These are phyloP conservation scores for Coprinopsis strossmayeri DNA, from an alignment of 768 basidiomycete genomes.

Conservation along the genomic window DNA sequence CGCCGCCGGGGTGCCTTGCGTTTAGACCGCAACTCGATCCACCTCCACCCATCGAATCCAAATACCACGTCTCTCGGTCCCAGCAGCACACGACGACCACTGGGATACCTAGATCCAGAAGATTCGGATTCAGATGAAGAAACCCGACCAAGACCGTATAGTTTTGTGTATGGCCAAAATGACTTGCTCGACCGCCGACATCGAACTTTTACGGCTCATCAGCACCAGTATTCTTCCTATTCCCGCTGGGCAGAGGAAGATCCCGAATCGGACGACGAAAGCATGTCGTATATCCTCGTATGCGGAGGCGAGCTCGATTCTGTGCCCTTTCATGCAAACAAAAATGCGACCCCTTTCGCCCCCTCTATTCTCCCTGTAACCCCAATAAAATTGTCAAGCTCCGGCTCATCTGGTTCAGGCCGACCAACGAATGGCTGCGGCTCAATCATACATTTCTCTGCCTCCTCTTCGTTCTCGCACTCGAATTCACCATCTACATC, in stretches of 20 bases:
- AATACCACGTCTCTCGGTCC: neutral
- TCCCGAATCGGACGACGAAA: slow-evolving; percentile 14
- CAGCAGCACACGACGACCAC: slow-evolving; percentile 6
- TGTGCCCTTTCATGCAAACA: slow-evolving; percentile 9
- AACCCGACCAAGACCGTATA: slow-evolving; percentile 12
- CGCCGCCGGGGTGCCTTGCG: slow-evolving; percentile 71
- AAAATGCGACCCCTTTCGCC: slow-evolving; percentile 19
- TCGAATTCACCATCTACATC: too few species aligned
- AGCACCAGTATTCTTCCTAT: slow-evolving; percentile 7
- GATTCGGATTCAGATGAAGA: slow-evolving; percentile 13
- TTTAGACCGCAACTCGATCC: slow-evolving; percentile 34
- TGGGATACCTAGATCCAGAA: neutral
- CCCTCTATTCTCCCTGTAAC: slow-evolving; percentile 32
- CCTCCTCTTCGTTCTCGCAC: slow-evolving; percentile 33
- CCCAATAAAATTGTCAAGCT: slow-evolving; percentile 21
- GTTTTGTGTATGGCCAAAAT: slow-evolving; percentile 1
- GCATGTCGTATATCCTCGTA: slow-evolving; percentile 21
- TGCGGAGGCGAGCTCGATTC: slow-evolving; percentile 21
- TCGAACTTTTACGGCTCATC: slow-evolving; percentile 6
- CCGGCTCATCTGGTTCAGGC: slow-evolving; percentile 10
- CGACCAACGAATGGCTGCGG: slow-evolving; percentile 54
- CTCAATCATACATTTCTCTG: slow-evolving; percentile 49
- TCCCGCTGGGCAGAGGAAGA: slow-evolving; percentile 15
- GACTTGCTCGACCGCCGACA: neutral
- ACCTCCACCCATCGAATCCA: slow-evolving; percentile 9